Conservation (phyloP, 129 eudicot genomes). For the Helianthus tuberosus region DNA sequence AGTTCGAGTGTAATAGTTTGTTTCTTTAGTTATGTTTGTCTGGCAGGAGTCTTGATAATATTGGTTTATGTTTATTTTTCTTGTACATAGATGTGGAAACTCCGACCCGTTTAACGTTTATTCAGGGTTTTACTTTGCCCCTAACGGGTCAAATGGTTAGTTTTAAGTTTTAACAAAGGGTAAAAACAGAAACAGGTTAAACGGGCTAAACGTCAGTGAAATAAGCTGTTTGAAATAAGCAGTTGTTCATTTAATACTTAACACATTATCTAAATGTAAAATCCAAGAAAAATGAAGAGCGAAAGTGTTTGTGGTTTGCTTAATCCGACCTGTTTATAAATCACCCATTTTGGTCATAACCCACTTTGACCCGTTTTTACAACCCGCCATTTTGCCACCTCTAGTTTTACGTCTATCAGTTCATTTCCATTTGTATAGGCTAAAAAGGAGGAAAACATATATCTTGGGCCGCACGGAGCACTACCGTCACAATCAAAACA, state of each 20-base stretch:
- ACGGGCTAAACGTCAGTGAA: neutral
- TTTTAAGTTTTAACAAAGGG: slow-evolving; percentile 1
- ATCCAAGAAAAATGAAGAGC: neutral
- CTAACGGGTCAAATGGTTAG: neutral
- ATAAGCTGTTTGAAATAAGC: neutral
- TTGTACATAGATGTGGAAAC: neutral
- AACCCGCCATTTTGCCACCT: neutral
- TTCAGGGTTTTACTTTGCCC: neutral
- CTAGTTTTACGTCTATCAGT: neutral
- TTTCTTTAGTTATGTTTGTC: no score
- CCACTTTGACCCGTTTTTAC: neutral
- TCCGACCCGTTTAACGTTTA: neutral
- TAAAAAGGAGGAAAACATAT: slow-evolving; percentile 67
- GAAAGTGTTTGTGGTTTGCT: neutral
- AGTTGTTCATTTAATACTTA: neutral
- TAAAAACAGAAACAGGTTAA: neutral
- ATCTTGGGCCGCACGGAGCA: slow-evolving; percentile 97
- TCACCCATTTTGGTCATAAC: neutral
- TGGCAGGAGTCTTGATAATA: no score
- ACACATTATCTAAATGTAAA: neutral
- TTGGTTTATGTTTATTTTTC: no score
- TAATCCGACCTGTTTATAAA: neutral
- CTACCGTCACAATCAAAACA: slow-evolving; percentile 78
- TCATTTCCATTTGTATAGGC: slow-evolving; percentile 44
- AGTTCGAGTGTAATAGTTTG: no score